phyloP scores from a whole-genome alignment of 768 basidiomycete genomes.

The Leccinum boreale region DNA sequence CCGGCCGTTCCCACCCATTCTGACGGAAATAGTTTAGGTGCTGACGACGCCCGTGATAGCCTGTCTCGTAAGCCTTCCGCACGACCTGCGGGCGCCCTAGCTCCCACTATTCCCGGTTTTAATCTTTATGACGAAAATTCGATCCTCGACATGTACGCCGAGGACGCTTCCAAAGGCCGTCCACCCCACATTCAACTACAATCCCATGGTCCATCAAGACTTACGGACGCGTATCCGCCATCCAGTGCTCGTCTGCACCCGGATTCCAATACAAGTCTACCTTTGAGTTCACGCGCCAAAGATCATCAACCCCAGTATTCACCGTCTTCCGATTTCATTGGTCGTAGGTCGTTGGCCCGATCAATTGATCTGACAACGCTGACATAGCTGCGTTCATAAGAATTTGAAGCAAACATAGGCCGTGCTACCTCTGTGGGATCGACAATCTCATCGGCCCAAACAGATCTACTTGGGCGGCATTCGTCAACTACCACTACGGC shows the following conservation, averaged over 20 bases:
- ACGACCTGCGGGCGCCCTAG: slow-evolving; percentile 28
- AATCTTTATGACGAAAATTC: slow-evolving; percentile 22
- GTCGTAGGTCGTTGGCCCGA: slow-evolving; percentile 19
- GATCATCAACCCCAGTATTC: slow-evolving; percentile 19
- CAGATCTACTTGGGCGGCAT: slow-evolving; percentile 25
- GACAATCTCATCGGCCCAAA: slow-evolving; percentile 26
- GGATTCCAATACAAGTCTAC: slow-evolving; percentile 7
- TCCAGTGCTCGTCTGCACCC: slow-evolving; percentile 10
- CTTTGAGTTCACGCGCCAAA: slow-evolving; percentile 16
- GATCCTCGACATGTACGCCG: slow-evolving; percentile 24
- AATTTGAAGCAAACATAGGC: slow-evolving; percentile 14
- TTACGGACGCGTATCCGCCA: slow-evolving; percentile 15
- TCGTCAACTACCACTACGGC: slow-evolving; percentile 25
- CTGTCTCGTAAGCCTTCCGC: slow-evolving; percentile 19
- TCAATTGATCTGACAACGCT: background rate
- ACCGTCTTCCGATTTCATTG: slow-evolving; percentile 19
- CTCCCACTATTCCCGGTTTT: slow-evolving; percentile 27
- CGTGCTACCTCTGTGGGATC: slow-evolving; percentile 30
- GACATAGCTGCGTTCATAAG: slow-evolving; percentile 12
- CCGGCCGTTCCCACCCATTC: slow-evolving; percentile 23
- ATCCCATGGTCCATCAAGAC: slow-evolving; percentile 17
- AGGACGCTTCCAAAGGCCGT: slow-evolving; percentile 13
- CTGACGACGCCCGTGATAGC: slow-evolving; percentile 22
- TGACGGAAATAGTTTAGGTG: slow-evolving; percentile 7
- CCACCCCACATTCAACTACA: slow-evolving; percentile 22